Evolutionary conservation across 2,329 filamentous ascomycete species (phyloP), one percentile per base, ranked within the genome.

Genomic region (Botrytis aclada): DNA sequence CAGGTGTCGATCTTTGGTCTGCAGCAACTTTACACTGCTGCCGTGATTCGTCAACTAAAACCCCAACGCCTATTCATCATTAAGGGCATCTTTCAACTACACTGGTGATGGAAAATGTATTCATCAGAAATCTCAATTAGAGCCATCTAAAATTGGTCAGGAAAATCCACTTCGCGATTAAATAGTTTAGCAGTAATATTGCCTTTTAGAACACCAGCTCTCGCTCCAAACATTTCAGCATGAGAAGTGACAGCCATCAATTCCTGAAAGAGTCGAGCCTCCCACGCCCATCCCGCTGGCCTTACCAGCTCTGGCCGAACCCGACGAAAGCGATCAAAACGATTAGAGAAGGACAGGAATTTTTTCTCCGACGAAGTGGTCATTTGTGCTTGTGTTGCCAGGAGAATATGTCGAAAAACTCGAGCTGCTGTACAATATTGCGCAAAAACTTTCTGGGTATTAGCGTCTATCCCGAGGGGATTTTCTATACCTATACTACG

Each of bases 1-100:
- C 76, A 77, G 63, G 74, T 69, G 76, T 77, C 75, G 76, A 77
- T 77, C 76, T 73, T 72, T 72, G 37, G 71, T 43, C 47, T 71
- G 69, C 60, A 71, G 69, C 71, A 74, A 47, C 74, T 73, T 70
- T 43, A 70, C 69, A 70, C 37, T 74, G 61, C 72, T 69, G 72
- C 64, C 65, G 74, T 75, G 74, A 77, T 76, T 75, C 72, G 74
- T 74, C 64, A 74, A 71, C 69, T 62, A 60, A 72, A 20, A 63
- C 39, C 32, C 29, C 70, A 69, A 69, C 74, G 75, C 71, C 69
- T 60, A 70, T 62, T 71, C 61, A 56, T 54, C 61, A 39, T 71
- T 5, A 34, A 65, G 39, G 62, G 37, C 41, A 54, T 32, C 56
- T 62, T 41, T 60, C 37, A 56, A 67, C 54, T 37, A 56, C 47